Evolutionary conservation across 805 yeast species (phyloP), one percentile per base, ranked within the genome.

Genomic region (Pichia sporocuriosa): DNA sequence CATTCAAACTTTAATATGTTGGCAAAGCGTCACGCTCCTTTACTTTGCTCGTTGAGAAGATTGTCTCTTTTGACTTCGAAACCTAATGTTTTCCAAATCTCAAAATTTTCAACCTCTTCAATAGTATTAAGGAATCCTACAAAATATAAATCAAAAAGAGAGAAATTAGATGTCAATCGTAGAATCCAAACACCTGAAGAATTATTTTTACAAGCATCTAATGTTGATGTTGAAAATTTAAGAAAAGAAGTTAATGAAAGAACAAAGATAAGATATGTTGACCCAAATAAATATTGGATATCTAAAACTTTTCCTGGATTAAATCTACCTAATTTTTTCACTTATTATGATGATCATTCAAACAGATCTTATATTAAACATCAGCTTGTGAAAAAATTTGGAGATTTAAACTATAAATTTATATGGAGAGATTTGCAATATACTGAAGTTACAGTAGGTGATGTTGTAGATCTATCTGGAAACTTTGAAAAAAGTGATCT

Each of bases 401-500:
- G 62, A 6, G 27, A 35, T 8, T 35, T 48, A 4, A 43, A 35
- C 4, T 13, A 17, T 6, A 19, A 12, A 10, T 40, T 55, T 6
- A 26, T 31, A 2, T 50, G 58, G 32, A 21, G 43, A 16, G 56
- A 56, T 26, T 40, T 61, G 6, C 56, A 58, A 30, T 53, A 48
- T 26, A 40, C 35, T 2, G 62, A 58, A 34, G 35, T 77, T 13
- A 48, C 63, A 7, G 62, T 77, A 3, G 89, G 90, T 35, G 89
- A 83, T 57, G 62, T 81, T 35, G 87, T 81, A 4, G 72, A 77
- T 15, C 54, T 81, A 15, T 62, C 65, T 12, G 59, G 63, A 1
- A 66, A 59, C 6, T 53, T 67, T 35, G 62, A 70, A 37, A 67
- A 67, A 29, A 62, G 70, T 4, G 70, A 69, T 37, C 60, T 81